Percentiles rank a stretch among this genome's conserved stretches.
Conservation (phyloP, 768 basidiomycete genomes). For the Lactifluus pinguis region DNA sequence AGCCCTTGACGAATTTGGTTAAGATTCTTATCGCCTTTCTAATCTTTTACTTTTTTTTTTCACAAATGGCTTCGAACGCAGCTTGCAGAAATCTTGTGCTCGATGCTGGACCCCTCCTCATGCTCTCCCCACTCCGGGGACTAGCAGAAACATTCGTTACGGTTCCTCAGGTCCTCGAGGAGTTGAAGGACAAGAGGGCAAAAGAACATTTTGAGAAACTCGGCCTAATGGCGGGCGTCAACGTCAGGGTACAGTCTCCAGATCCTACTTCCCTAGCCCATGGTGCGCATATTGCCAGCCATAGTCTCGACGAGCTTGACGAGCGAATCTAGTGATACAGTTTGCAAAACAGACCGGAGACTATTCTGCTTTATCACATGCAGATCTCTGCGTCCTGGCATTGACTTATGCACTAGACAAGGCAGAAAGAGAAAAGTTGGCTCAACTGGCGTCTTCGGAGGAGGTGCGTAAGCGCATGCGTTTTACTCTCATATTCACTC, state of each 20-base stretch:
- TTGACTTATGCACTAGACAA: slow-evolving; percentile 73
- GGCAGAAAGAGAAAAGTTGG: slow-evolving; percentile 31
- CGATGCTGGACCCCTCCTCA: slow-evolving; percentile 89
- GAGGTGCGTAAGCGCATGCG: slow-evolving; percentile 20
- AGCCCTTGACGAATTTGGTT: not conserved
- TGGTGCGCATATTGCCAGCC: slow-evolving; percentile 31
- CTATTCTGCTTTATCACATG: slow-evolving; percentile 81
- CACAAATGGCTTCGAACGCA: slow-evolving; percentile 24
- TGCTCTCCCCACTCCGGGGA: slow-evolving; percentile 81
- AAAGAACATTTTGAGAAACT: slow-evolving; percentile 80
- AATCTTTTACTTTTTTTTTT: not conserved
- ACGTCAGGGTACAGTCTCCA: slow-evolving; percentile 60
- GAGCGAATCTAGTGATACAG: slow-evolving; percentile 57
- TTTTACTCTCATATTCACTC: not conserved
- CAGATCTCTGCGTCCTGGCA: slow-evolving; percentile 87
- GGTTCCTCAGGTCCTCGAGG: slow-evolving; percentile 82
- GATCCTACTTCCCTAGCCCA: slow-evolving; percentile 59
- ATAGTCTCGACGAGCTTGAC: not conserved
- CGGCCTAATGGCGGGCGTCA: slow-evolving; percentile 66
- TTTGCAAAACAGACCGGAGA: slow-evolving; percentile 96
- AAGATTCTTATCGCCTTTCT: not conserved
- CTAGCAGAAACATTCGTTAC: slow-evolving; percentile 81
- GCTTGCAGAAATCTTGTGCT: slow-evolving; percentile 77
- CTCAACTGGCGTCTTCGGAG: slow-evolving; percentile 20
- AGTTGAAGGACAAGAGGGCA: slow-evolving; percentile 82